Evolutionary conservation across 2,329 filamentous ascomycete genomes (phyloP), one percentile per base, ranked within the genome.

Genomic region (Pseudopyricularia cyperi): DNA sequence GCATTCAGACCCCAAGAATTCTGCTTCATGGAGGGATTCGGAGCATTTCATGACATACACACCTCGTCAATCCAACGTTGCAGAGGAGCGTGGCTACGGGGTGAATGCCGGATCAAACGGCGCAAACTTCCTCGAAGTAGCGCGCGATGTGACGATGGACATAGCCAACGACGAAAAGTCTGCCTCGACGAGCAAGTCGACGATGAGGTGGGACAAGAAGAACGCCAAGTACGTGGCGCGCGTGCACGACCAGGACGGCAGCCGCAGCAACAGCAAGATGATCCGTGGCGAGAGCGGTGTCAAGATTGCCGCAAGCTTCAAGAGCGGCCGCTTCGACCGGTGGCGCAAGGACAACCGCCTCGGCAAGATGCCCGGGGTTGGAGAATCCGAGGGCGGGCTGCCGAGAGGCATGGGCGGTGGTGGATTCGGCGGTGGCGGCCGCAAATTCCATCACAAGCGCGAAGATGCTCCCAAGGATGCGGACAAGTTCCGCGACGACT

Each of bases 41-140:
- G 90, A 96, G 46, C 81, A 93, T 59, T 98, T 94, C 80, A 97
- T 98, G 89, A 87, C 88, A 9, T 98, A 98, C 74, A 87, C 82
- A 1, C 93, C 93, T 0, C 83, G 86, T 55, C 82, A 82, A 42
- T 77, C 80, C 59, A 93, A 91, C 65, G 75, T 85, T 4, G 87
- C 85, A 51, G 91, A 97, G 69, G 89, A 96, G 64, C 85, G 87
- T 52, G 93, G 84, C 12, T 98, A 98, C 68, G 89, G 90, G 57
- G 89, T 98, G 17, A 88, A 94, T 67, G 87, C 88, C 0, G 89
- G 89, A 49, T 81, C 79, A 9, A 83, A 85, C 53, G 77, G 74
- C 59, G 74, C 78, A 52, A 90, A 85, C 67, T 98, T 98, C 69
- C 78, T 94, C 47, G 83, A 89, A 62, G 88, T 87, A 7, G 91